A percentile compares a stretch with the other conserved stretches of the same genome.
Evolutionary conservation across 345 rosid species (phyloP).

Genomic region (Ceriops tagal): DNA sequence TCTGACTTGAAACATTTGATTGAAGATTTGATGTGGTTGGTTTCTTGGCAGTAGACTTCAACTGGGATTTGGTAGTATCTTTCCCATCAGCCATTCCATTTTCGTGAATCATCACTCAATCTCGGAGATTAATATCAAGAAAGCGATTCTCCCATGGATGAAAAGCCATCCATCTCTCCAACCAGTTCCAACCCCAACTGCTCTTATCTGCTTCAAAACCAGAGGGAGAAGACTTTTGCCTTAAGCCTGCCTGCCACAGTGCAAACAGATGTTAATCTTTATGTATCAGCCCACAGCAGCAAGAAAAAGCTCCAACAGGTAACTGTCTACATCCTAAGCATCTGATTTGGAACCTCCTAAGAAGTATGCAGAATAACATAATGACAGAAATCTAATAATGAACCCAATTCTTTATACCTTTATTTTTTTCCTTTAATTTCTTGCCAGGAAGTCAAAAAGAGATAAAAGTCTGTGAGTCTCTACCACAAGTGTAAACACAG

Average conservation of each 20-base stretch:
- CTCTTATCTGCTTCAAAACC: slow-evolving; percentile 91
- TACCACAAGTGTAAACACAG: too few species aligned
- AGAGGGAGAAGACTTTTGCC: slow-evolving; percentile 54
- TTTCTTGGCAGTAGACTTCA: slow-evolving; percentile 53
- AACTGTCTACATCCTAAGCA: background rate
- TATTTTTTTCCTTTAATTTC: slow-evolving; percentile 21
- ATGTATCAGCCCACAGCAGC: background rate
- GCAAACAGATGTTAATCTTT: slow-evolving; percentile 12
- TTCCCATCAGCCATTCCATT: slow-evolving; percentile 39
- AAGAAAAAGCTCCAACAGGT: background rate
- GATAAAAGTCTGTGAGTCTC: too few species aligned
- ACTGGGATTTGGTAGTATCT: slow-evolving; percentile 46
- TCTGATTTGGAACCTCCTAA: slow-evolving; percentile 53
- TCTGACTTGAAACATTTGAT: slow-evolving; percentile 49
- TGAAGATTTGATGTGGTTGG: slow-evolving; percentile 32
- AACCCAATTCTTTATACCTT: slow-evolving; percentile 44
- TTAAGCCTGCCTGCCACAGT: slow-evolving; percentile 96
- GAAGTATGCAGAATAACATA: slow-evolving; percentile 77
- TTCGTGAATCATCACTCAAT: slow-evolving; percentile 61
- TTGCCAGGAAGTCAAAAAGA: too few species aligned
- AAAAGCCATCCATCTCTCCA: slow-evolving; percentile 99
- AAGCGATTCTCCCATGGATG: slow-evolving; percentile 99
- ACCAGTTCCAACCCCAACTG: slow-evolving; percentile 99
- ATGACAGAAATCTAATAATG: slow-evolving; percentile 39
- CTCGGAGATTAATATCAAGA: slow-evolving; percentile 80